Evolutionary conservation across 257 asterid species (phyloP).

Genomic region (Oldenlandia corymbosa): DNA sequence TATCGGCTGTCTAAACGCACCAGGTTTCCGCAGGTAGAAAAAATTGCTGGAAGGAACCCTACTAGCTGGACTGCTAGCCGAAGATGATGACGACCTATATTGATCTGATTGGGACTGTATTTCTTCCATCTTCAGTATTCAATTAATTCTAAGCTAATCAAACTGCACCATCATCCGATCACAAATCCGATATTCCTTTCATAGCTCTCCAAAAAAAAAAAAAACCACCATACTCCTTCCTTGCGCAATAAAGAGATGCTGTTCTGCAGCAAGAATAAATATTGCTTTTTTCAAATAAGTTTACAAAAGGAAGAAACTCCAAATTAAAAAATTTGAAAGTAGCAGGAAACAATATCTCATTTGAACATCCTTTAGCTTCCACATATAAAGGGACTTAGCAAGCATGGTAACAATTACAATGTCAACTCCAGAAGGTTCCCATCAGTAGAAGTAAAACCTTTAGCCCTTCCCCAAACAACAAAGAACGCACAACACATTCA

Average conservation of each 20-base stretch:
- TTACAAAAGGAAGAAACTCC: conserved; percentile 6
- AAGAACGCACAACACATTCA: background rate
- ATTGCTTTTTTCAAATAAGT: conserved; percentile 5
- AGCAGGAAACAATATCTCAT: conserved; percentile 7
- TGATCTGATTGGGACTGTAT: conserved; percentile 93
- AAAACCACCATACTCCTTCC: background rate
- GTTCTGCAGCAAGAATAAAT: background rate
- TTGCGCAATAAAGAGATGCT: background rate
- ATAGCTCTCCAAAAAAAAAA: background rate
- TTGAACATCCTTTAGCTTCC: conserved; percentile 3
- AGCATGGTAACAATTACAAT: background rate
- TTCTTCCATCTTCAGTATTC: conserved; percentile 65
- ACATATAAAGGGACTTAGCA: conserved; percentile 1
- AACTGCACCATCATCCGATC: background rate
- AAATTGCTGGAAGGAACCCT: conserved; percentile 94
- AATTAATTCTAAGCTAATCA: conserved; percentile 8
- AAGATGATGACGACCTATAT: conserved; percentile 90
- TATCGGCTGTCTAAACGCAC: conserved; percentile 78
- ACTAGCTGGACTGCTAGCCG: conserved; percentile 93
- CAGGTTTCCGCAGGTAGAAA: conserved; percentile 89
- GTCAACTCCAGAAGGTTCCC: background rate
- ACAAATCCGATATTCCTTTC: background rate
- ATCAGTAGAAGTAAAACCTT: conserved; percentile 6
- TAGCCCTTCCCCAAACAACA: background rate
- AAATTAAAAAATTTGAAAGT: background rate